Evolutionary conservation across 1,284 basidiomycete species (phyloP).

Genomic region (Athelia sp.): DNA sequence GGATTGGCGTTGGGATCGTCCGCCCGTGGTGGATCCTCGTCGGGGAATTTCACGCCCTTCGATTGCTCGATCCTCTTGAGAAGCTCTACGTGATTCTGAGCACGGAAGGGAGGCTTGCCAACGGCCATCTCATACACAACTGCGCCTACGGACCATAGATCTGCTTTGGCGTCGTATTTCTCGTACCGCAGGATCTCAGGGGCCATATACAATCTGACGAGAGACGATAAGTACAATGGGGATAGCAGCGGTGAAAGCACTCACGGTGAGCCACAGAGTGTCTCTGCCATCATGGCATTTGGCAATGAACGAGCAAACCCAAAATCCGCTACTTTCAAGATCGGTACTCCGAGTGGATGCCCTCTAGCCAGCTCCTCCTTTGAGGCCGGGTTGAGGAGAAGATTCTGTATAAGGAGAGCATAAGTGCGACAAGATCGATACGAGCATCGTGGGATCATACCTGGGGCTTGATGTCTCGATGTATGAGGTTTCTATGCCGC

Average conservation of each 20-base stretch:
- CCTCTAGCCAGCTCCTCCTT: conserved; percentile 77
- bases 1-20: not conserved
- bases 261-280: conserved; percentile 94
- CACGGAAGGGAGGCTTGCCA: conserved; percentile 91
- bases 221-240: conserved; percentile 1
- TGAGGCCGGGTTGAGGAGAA: conserved; percentile 83
- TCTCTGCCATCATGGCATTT: conserved; percentile 93
- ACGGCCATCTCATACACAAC: conserved; percentile 96
- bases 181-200: conserved; percentile 97
- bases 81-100: conserved; percentile 94
- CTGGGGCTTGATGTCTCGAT: conserved; percentile 97
- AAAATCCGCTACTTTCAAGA: conserved; percentile 97
- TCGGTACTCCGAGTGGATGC: conserved; percentile 87
- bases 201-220: conserved; percentile 89
- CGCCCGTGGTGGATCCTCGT: conserved; percentile 62
- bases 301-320: conserved; percentile 94
- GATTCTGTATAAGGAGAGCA: conserved; percentile 50
- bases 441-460: conserved; percentile 28
- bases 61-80: conserved; percentile 88
- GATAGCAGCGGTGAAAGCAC: conserved; percentile 31
- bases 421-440: not conserved
- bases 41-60: conserved; percentile 88
- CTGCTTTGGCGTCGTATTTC: conserved; percentile 97
- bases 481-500: conserved; percentile 85
- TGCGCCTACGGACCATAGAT: conserved; percentile 97